Conservation (phyloP, 805 yeast genomes). For the Starmerella potacharoeniae region DNA sequence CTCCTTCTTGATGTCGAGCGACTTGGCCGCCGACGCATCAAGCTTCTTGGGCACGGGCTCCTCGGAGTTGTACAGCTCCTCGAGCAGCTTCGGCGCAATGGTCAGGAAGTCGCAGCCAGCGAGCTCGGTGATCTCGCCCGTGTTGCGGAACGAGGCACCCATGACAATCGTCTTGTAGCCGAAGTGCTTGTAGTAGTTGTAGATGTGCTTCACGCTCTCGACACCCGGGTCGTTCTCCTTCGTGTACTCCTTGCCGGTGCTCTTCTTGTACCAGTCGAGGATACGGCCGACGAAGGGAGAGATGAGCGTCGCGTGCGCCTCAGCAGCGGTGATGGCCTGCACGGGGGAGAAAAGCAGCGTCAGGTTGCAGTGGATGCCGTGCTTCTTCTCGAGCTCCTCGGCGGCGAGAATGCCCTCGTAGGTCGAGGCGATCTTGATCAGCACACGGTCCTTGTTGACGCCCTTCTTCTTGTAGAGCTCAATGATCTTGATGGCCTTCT, state of each 20-base stretch:
- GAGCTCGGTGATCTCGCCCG: constrained; percentile 86
- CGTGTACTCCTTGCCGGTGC: constrained; percentile 78
- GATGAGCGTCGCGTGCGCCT: constrained; percentile 87
- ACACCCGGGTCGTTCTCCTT: constrained; percentile 93
- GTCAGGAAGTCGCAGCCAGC: constrained; percentile 97
- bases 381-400: constrained; percentile 77
- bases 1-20: constrained; percentile 53
- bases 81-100: constrained; percentile 84
- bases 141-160: constrained; percentile 99
- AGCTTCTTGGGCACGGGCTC: constrained; percentile 74
- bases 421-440: constrained; percentile 94
- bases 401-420: constrained; percentile 99
- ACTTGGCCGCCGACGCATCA: constrained; percentile 52
- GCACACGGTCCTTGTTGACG: constrained; percentile 75
- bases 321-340: constrained; percentile 99
- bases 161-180: constrained; percentile 95
- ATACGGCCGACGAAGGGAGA: constrained; percentile 99
- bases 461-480: constrained; percentile 76
- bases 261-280: constrained; percentile 94
- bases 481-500: constrained; percentile 87
- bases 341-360: constrained; percentile 88
- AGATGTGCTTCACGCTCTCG: constrained; percentile 71
- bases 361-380: constrained; percentile 89
- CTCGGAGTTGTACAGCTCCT: constrained; percentile 67
- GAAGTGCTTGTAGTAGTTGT: constrained; percentile 95